Percentiles rank a stretch among this genome's conserved stretches.
Evolutionary conservation across 345 rosid species (phyloP).

Genomic region (Corchorus capsularis): DNA sequence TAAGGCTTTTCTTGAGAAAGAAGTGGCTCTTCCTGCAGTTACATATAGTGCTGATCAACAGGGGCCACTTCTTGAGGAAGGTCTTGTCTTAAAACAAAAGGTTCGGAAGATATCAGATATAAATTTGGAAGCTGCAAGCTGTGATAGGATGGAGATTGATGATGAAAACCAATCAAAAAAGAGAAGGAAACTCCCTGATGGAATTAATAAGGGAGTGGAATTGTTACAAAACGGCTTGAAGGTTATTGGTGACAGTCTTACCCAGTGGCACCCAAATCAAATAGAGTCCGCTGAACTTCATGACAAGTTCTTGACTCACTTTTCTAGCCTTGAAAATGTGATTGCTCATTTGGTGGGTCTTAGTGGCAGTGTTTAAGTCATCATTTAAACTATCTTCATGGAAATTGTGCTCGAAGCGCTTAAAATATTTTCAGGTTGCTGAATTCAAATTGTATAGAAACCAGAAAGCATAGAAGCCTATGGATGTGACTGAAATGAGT

Average conservation of each 20-base stretch:
- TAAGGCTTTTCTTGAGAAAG: constrained; percentile 86
- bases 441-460: background rate
- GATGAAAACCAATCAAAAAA: constrained; percentile 45
- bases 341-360: constrained; percentile 56
- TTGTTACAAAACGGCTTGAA: constrained; percentile 74
- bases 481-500: background rate
- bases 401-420: background rate
- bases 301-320: constrained; percentile 56
- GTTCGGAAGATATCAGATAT: constrained; percentile 32
- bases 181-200: constrained; percentile 85
- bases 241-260: constrained; percentile 60
- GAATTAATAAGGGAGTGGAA: constrained; percentile 70
- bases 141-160: constrained; percentile 37
- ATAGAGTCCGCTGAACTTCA: constrained; percentile 47
- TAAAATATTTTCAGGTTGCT: background rate
- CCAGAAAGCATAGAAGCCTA: background rate
- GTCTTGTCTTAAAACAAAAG: constrained; percentile 48
- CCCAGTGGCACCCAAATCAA: constrained; percentile 54
- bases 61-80: constrained; percentile 59
- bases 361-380: constrained; percentile 32
- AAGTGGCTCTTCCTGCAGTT: constrained; percentile 47
- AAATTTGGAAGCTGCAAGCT: constrained; percentile 21
- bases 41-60: constrained; percentile 47
- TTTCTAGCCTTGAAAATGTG: constrained; percentile 66
- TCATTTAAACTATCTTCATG: background rate